Base-by-base conservation (phyloP, 2,329 filamentous ascomycete species). In the Microcyclospora tardicrescens region DNA sequence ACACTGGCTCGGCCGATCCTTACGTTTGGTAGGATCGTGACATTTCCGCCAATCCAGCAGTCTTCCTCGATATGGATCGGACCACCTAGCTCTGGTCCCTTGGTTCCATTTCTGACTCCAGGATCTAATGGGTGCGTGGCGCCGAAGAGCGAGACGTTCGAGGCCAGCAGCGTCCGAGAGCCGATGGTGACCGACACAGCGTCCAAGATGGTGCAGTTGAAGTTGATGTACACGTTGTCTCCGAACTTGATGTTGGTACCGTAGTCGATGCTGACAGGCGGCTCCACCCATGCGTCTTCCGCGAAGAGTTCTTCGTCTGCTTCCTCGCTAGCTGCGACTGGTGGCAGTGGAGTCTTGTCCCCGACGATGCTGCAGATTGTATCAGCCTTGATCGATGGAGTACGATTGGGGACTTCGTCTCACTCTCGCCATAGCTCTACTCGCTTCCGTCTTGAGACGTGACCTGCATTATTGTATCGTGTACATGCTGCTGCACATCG, bases 111-210 rank as follows among this genome's bases (percentile, higher is more conserved):
- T 24, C 85, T 74, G 5, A 89, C 48, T 0, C 69, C 69, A 0
- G 83, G 82, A 49, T 93, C 83, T 0, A 86, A 61, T 2, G 85
- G 84, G 59, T 94, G 86, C 0, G 72, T 78, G 2, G 74, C 86
- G 30, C 75, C 74, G 57, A 75, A 93, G 49, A 94, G 73, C 29
- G 69, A 77, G 32, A 85, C 82, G 54, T 84, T 83, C 2, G 86
- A 84, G 0, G 83, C 86, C 32, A 91, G 65, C 16, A 94, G 63
- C 1, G 83, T 89, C 38, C 85, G 75, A 4, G 77, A 72, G 1
- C 86, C 86, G 35, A 94, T 75, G 1, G 69, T 77, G 40, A 93
- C 81, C 19, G 68, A 61, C 56, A 78, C 82, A 1, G 81, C 87
- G 56, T 93, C 86, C 24, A 93, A 64, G 55, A 85, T 81, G 5